Evolutionary conservation across 441 rosid species (phyloP).

Genomic region (Adansonia madagascariensis): DNA sequence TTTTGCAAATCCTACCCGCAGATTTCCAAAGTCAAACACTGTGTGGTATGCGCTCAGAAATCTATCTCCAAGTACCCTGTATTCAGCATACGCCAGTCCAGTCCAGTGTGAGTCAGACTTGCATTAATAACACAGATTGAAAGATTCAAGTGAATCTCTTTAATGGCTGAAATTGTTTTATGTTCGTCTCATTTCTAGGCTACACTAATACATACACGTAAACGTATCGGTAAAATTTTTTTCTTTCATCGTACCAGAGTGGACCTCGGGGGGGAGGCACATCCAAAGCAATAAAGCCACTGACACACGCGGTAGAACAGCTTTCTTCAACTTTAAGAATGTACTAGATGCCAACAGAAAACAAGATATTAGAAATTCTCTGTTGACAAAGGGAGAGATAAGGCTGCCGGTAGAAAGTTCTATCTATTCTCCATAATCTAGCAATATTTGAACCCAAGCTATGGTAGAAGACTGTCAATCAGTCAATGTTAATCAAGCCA

Average conservation of each 20-base stretch:
- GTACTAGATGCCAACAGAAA: slow-evolving; percentile 38
- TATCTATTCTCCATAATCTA: neutral
- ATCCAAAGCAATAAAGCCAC: slow-evolving; percentile 56
- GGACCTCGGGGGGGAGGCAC: slow-evolving; percentile 49
- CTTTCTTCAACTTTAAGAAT: slow-evolving; percentile 46
- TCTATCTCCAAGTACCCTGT: slow-evolving; percentile 62
- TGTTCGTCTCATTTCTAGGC: neutral
- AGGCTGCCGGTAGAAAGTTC: neutral
- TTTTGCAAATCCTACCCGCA: slow-evolving; percentile 55
- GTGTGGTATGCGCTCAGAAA: slow-evolving; percentile 69
- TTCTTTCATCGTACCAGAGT: slow-evolving; percentile 47
- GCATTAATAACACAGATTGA: neutral
- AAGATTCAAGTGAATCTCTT: neutral
- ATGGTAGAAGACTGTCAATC: neutral
- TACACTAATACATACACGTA: neutral
- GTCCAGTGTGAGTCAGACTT: neutral
- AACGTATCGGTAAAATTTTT: neutral
- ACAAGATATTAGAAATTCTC: neutral
- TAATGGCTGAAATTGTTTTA: neutral
- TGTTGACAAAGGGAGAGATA: neutral
- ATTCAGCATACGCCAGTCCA: slow-evolving; percentile 31
- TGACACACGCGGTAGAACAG: slow-evolving; percentile 43
- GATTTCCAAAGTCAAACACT: slow-evolving; percentile 59
- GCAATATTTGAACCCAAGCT: neutral
- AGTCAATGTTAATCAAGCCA: neutral